Percentiles rank a stretch among this genome's conserved stretches.
These are phyloP conservation scores for Juncus effusus DNA, from an alignment of 176 grass and related monocot genomes.

Conservation along the genomic window DNA sequence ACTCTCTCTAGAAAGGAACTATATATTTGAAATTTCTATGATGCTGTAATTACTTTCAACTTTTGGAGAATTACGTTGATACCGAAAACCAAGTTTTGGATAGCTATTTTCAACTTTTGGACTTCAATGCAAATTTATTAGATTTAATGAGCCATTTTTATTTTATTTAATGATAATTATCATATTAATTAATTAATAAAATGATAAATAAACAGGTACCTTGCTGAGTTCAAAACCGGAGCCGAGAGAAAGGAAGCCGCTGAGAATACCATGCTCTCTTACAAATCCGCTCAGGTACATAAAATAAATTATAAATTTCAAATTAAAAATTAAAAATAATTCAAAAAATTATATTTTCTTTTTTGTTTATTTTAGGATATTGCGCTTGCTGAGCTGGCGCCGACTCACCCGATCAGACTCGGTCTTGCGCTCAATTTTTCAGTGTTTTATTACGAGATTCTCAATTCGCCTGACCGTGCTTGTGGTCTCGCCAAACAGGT, in stretches of 20 bases:
- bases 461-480: conserved; percentile 77
- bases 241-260: conserved; percentile 74
- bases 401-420: conserved; percentile 70
- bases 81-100: too few species aligned
- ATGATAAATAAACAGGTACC: conserved; percentile 56
- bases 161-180: background rate
- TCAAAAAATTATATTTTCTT: background rate
- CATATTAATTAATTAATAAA: conserved; percentile 23
- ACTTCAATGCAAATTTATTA: too few species aligned
- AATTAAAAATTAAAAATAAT: background rate
- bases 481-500: conserved; percentile 81
- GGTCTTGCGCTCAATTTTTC: conserved; percentile 80
- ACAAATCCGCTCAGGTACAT: conserved; percentile 70
- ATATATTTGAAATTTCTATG: too few species aligned
- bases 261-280: conserved; percentile 74
- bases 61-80: too few species aligned
- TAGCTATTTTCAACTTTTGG: too few species aligned
- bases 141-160: too few species aligned
- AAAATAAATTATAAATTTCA: background rate
- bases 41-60: too few species aligned
- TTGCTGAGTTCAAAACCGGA: conserved; percentile 73
- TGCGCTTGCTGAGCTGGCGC: conserved; percentile 63
- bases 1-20: too few species aligned
- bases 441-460: conserved; percentile 86
- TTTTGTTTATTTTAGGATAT: conserved; percentile 49